Conservation (phyloP, 345 rosid genomes). For the Populus deltoides region DNA sequence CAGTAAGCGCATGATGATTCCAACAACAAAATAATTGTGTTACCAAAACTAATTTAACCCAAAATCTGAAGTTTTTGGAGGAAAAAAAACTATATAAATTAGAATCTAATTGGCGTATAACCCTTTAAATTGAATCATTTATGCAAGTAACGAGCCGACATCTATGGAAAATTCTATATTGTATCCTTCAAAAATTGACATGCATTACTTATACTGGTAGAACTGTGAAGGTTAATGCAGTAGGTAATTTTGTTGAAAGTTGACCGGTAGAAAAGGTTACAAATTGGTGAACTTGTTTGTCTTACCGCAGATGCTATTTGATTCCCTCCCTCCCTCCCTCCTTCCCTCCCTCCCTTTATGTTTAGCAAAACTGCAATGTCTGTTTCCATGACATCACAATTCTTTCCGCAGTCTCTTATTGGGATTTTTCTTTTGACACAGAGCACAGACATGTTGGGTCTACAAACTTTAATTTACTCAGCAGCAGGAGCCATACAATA, state of each 20-base stretch:
- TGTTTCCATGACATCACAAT: background rate
- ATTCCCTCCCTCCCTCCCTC: background rate
- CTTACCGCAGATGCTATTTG: background rate
- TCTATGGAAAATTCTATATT: background rate
- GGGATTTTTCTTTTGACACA: slow-evolving; percentile 36
- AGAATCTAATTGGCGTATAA: background rate
- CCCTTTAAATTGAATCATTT: slow-evolving; percentile 2
- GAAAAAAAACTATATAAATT: background rate
- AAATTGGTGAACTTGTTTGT: background rate
- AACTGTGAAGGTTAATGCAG: background rate
- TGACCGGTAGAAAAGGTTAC: too few relatives aligned
- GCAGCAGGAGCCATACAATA: slow-evolving; percentile 99
- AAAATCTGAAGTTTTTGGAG: background rate
- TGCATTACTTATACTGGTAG: background rate
- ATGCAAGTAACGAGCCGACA: background rate
- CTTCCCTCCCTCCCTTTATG: background rate
- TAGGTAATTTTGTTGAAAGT: background rate
- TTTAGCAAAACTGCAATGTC: background rate
- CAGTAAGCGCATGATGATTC: background rate
- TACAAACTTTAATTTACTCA: slow-evolving; percentile 89
- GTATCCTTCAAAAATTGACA: background rate
- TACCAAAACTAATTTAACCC: slow-evolving; percentile 3
- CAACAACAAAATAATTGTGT: background rate
- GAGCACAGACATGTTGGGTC: slow-evolving; percentile 99
- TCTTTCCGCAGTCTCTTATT: background rate